phyloP scores from a whole-genome alignment of 1,284 basidiomycete genomes.

The Schizophyllum commune region DNA sequence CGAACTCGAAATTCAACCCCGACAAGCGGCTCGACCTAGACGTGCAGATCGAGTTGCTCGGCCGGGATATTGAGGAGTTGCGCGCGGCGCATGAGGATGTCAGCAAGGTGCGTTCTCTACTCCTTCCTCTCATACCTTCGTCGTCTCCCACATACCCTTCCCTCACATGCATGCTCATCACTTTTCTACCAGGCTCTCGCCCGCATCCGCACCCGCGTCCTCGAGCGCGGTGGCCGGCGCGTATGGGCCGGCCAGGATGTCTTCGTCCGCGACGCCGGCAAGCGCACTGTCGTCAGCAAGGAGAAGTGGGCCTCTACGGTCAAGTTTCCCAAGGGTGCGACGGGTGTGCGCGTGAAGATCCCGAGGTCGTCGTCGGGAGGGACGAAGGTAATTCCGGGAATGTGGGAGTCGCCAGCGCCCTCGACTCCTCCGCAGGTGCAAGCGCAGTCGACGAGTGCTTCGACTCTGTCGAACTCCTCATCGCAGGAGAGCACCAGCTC shows the following conservation, averaged over 20 bases:
- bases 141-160: conserved; percentile 38
- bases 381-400: background rate
- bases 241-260: conserved; percentile 56
- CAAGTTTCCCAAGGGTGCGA: background rate
- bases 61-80: conserved; percentile 45
- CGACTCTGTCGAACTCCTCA: background rate
- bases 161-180: too few relatives aligned
- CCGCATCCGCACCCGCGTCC: conserved; percentile 29
- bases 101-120: conserved; percentile 32
- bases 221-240: conserved; percentile 63
- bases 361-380: too few relatives aligned
- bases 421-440: background rate
- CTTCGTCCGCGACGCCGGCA: conserved; percentile 32
- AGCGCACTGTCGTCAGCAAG: background rate
- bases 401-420: background rate
- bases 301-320: background rate
- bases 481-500: too few relatives aligned
- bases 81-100: conserved; percentile 32
- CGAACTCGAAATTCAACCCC: background rate
- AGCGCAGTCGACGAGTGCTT: background rate
- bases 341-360: background rate
- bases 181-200: background rate
- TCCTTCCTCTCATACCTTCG: too few relatives aligned
- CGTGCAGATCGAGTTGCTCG: conserved; percentile 47
- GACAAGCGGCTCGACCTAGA: conserved; percentile 42